A percentile compares a stretch with the other conserved stretches of the same genome.
Conservation (phyloP, 768 basidiomycete species). For the Lactarius akahatsu region DNA sequence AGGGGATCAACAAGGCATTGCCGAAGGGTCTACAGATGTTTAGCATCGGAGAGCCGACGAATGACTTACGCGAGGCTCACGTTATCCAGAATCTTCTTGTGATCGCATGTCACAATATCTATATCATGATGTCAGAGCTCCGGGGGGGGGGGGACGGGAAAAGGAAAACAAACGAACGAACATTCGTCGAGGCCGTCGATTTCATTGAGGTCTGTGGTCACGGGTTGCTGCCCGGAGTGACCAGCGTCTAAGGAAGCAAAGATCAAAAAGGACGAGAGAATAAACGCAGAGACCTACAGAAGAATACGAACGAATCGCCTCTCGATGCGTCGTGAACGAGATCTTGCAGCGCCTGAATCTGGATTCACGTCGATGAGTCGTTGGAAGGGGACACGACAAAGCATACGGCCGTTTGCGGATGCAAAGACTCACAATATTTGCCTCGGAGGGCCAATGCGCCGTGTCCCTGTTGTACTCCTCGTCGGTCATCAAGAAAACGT, state of each 20-base stretch:
- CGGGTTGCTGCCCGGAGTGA: constrained; percentile 2
- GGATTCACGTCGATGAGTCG: neutral
- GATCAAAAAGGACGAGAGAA: neutral
- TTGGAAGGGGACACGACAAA: neutral
- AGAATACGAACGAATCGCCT: constrained; percentile 28
- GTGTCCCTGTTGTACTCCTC: constrained; percentile 8
- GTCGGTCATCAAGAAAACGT: constrained; percentile 28
- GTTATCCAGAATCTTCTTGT: constrained; percentile 22
- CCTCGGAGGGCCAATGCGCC: constrained; percentile 13
- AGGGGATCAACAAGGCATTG: constrained; percentile 28
- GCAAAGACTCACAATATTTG: constrained; percentile 26
- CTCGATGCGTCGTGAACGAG: constrained; percentile 22
- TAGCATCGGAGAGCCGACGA: neutral
- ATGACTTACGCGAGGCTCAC: constrained; percentile 13
- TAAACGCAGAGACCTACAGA: constrained; percentile 18
- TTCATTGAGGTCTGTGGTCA: neutral
- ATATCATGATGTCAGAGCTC: neutral
- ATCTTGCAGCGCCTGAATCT: constrained; percentile 26
- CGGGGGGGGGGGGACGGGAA: neutral
- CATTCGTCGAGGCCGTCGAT: constrained; percentile 6
- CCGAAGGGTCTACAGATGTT: constrained; percentile 22
- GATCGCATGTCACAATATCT: constrained; percentile 22
- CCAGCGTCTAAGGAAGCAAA: constrained; percentile 12
- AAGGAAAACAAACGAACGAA: neutral
- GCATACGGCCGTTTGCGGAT: neutral